Evolutionary conservation across 1,139 yeast species (phyloP).

Genomic region (Pichia sp.): DNA sequence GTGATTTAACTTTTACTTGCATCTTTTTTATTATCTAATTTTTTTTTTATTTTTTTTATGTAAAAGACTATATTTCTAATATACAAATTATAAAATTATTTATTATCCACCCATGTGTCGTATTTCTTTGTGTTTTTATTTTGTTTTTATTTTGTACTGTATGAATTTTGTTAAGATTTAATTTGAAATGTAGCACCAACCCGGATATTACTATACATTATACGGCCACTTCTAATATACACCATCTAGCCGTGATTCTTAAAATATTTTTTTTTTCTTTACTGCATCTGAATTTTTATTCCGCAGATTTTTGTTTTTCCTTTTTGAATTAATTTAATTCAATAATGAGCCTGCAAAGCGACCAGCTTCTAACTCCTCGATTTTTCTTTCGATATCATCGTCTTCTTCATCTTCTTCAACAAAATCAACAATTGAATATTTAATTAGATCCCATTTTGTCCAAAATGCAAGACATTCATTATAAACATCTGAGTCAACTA

Average conservation of each 20-base stretch:
- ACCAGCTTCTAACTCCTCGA: constrained; percentile 81
- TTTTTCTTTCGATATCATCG: constrained; percentile 65
- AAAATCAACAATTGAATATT: constrained; percentile 82
- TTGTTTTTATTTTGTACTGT: neutral
- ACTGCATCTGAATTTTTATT: too few relatives aligned
- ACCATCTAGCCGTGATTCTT: neutral
- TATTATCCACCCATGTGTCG: neutral
- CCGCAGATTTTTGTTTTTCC: neutral
- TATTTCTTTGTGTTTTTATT: neutral
- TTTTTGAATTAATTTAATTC: constrained; percentile 1
- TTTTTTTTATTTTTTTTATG: neutral
- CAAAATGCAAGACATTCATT: constrained; percentile 63
- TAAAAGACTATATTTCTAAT: constrained; percentile 1
- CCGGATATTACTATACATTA: constrained; percentile 8
- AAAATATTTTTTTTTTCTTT: neutral
- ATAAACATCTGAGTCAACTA: constrained; percentile 54
- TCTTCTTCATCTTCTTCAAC: constrained; percentile 80
- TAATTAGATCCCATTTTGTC: constrained; percentile 93
- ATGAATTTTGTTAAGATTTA: too few relatives aligned
- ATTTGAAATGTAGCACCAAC: neutral
- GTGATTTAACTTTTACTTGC: too few relatives aligned
- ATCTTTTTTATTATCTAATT: neutral
- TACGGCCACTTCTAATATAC: constrained; percentile 7
- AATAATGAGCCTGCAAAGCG: constrained; percentile 39
- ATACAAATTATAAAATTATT: constrained; percentile 2